These are phyloP conservation scores for Jacaranda mimosifolia DNA, from an alignment of 257 asterid species.

Conservation along the genomic window DNA sequence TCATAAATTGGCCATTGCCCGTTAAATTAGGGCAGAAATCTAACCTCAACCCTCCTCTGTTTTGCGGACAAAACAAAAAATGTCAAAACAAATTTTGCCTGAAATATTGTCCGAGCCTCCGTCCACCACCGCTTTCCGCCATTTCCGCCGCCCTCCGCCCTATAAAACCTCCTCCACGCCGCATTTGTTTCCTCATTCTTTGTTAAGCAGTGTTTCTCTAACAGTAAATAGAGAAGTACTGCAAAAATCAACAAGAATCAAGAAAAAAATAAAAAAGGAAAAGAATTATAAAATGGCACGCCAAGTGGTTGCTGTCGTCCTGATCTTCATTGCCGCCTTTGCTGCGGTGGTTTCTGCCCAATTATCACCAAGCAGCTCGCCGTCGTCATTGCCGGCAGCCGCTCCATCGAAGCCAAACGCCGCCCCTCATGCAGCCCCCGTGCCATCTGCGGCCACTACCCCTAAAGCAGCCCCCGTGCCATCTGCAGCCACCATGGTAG, in stretches of 20 bases:
- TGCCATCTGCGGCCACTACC: background rate
- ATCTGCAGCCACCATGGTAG: conserved; percentile 2
- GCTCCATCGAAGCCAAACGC: conserved; percentile 27
- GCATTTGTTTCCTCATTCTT: conserved; percentile 39
- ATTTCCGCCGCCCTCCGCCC: background rate
- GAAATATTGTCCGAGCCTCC: background rate
- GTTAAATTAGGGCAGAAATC: too few relatives aligned
- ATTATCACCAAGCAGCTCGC: conserved; percentile 45
- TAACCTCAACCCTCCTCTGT: too few relatives aligned
- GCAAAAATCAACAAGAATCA: conserved; percentile 33
- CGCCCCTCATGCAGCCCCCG: conserved; percentile 1
- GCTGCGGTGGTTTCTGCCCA: conserved; percentile 63
- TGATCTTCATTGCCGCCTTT: conserved; percentile 57
- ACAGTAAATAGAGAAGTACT: conserved; percentile 46
- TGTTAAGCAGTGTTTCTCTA: conserved; percentile 55
- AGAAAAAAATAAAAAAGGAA: background rate
- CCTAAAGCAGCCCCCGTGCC: conserved; percentile 18
- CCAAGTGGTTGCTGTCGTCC: conserved; percentile 53
- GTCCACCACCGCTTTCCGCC: background rate
- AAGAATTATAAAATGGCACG: conserved; percentile 62
- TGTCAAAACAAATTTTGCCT: background rate
- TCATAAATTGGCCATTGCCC: too few relatives aligned
- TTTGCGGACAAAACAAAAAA: background rate
- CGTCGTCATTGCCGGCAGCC: conserved; percentile 44
- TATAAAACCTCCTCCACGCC: conserved; percentile 31